Conservation (phyloP, 164 flowering plant genomes). For the Stephania cephalantha region DNA sequence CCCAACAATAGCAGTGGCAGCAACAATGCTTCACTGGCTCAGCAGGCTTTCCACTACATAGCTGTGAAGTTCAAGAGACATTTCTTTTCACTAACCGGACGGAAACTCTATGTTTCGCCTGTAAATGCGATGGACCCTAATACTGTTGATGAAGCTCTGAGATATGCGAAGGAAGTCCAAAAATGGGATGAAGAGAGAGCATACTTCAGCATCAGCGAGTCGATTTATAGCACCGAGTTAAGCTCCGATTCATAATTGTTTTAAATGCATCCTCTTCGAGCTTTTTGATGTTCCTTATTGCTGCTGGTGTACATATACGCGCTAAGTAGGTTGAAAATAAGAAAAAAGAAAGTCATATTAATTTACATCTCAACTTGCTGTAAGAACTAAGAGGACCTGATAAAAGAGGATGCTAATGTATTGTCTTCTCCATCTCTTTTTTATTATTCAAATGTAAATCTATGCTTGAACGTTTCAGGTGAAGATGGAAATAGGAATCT, state of each 20-base stretch:
- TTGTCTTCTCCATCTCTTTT: too few species aligned
- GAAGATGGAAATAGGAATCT: too few species aligned
- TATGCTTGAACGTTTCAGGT: too few species aligned
- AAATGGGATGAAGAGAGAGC: conserved; percentile 86
- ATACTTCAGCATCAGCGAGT: conserved; percentile 51
- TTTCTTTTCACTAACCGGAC: conserved; percentile 59
- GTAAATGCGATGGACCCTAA: conserved; percentile 60
- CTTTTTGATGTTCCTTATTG: not conserved
- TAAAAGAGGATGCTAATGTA: too few species aligned
- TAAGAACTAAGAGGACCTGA: too few species aligned
- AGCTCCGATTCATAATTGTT: conserved; percentile 47
- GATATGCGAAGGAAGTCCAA: conserved; percentile 72
- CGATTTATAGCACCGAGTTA: conserved; percentile 66
- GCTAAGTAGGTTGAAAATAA: conserved; percentile 7
- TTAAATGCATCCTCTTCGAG: conserved; percentile 9
- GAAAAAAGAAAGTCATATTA: conserved; percentile 4
- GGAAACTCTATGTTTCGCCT: conserved; percentile 60
- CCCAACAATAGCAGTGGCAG: conserved; percentile 17
- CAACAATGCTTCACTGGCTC: conserved; percentile 47
- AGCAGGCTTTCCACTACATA: conserved; percentile 64
- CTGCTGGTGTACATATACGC: conserved; percentile 2
- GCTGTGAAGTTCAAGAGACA: conserved; percentile 90
- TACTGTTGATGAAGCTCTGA: conserved; percentile 67
- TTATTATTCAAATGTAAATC: too few species aligned
- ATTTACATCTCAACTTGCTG: too few species aligned